Evolutionary conservation across 2,329 filamentous ascomycete genomes (phyloP), one percentile per base, ranked within the genome.

Genomic region (Sporothrix variecibatus): DNA sequence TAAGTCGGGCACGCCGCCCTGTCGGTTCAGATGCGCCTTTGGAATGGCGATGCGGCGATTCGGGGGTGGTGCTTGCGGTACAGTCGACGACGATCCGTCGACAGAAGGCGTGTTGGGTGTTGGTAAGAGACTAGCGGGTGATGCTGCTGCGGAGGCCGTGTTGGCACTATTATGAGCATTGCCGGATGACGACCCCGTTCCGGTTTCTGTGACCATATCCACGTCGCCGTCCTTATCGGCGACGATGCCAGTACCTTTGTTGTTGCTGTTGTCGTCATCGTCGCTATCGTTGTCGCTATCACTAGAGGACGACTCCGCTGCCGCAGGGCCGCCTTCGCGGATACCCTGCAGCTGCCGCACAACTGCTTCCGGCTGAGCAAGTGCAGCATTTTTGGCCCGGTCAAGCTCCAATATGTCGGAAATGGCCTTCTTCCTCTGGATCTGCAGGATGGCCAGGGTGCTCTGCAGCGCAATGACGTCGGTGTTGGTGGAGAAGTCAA

Each of bases 401-500:
- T 91, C 88, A 46, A 98, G 86, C 0, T 88, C 84, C 77, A 89
- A 87, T 71, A 98, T 91, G 82, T 98, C 95, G 65, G 89, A 88
- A 69, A 90, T 85, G 56, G 94, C 94, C 80, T 92, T 93, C 79
- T 91, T 90, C 76, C 91, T 91, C 84, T 98, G 95, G 77, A 97
- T 87, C 83, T 97, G 94, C 65, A 98, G 86, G 71, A 97, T 91
- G 9, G 93, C 92, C 75, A 98, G 94, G 64, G 95, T 93, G 34
- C 93, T 93, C 77, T 92, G 91, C 75, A 98, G 87, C 5, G 95
- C 95, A 75, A 98, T 92, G 31, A 92, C 94, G 84, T 98, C 95
- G 8, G 94, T 91, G 80, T 97, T 97, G 73, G 84, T 82, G 76
- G 88, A 86, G 75, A 91, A 89, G 78, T 87, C 85, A 74, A 92